Base-by-base conservation (phyloP, 306 rosid species). In the Bauhinia variegata region DNA sequence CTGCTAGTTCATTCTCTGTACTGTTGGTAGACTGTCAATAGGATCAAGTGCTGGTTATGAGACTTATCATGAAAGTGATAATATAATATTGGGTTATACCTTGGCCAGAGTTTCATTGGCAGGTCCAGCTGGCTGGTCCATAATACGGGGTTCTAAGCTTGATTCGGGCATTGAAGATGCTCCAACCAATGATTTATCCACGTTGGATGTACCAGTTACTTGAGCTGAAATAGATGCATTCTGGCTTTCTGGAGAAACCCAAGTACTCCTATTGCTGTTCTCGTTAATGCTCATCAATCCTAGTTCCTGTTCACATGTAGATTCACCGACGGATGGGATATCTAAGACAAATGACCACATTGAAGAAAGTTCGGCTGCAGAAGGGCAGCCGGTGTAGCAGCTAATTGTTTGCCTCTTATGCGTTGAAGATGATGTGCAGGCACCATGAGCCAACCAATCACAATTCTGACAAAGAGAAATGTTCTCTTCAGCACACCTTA, bases 391-490 rank as follows among this genome's bases (percentile, higher is more conserved):
- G 1, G 91, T 63, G 82, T 86, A 95, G 71, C 96, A 83, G 73
- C 80, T 91, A 68, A 95, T 78, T 1, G 96, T 48, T 62, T 91
- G 95, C 66, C 92, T 80, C 77, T 88, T 88, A 60, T 88, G 99
- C 9, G 83, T 37, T 4, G 91, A 80, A 75, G 84, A 71, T 69
- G 95, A 82, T 5, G 92, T 72, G 14, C 86, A 57, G 18, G 86
- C 36, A 14, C 80, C 83, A 60, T 95, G 97, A 59, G 87, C 89
- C 57, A 75, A 66, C 95, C 91, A 90, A 85, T 95, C 99, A 79
- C 99, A 95, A 55, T 87, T 90, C 84, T 90, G 97, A 75, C 99
- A 95, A 58, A 95, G 95, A 32, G 99, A 83, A 53, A 85, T 68
- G 42, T 74, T 85, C 80, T 95, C 99, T 70, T 95, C 95, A 11